Evolutionary conservation across 2,329 filamentous ascomycete species (phyloP).

Genomic region (Diaporthe caulivora): DNA sequence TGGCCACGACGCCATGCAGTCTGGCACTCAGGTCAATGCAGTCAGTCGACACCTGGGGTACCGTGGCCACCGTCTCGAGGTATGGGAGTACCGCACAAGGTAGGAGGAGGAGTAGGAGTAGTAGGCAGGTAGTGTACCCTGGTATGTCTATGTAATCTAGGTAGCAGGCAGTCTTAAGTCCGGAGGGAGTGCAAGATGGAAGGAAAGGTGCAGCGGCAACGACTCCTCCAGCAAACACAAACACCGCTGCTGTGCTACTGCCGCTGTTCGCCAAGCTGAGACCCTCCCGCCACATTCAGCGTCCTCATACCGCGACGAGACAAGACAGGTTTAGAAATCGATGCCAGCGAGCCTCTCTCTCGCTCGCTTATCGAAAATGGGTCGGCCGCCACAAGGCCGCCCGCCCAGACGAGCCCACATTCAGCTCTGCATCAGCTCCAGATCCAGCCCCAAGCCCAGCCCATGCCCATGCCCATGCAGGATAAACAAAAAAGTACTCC

Average conservation of each 20-base stretch:
- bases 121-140: too few species aligned
- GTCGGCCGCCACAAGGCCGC: slow-evolving; percentile 12
- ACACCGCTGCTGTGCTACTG: neutral
- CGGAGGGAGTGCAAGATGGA: neutral
- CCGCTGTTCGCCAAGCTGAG: slow-evolving; percentile 27
- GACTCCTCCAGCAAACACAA: slow-evolving; percentile 16
- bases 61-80: neutral
- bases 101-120: neutral
- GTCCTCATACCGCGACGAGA: slow-evolving; percentile 15
- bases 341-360: slow-evolving; percentile 13
- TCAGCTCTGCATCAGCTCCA: slow-evolving; percentile 3
- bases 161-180: neutral
- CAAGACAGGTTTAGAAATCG: slow-evolving; percentile 23
- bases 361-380: slow-evolving; percentile 22
- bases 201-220: neutral
- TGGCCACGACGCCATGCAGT: slow-evolving; percentile 20
- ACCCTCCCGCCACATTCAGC: slow-evolving; percentile 5
- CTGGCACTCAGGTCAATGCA: slow-evolving; percentile 29
- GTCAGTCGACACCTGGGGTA: neutral
- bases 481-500: too few species aligned
- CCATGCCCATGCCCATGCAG: too few species aligned
- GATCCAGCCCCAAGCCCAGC: too few species aligned
- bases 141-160: too few species aligned
- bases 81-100: neutral
- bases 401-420: neutral